These are phyloP conservation scores for Fusarium tuaranense DNA, from an alignment of 2,329 filamentous ascomycete species.

Conservation along the genomic window DNA sequence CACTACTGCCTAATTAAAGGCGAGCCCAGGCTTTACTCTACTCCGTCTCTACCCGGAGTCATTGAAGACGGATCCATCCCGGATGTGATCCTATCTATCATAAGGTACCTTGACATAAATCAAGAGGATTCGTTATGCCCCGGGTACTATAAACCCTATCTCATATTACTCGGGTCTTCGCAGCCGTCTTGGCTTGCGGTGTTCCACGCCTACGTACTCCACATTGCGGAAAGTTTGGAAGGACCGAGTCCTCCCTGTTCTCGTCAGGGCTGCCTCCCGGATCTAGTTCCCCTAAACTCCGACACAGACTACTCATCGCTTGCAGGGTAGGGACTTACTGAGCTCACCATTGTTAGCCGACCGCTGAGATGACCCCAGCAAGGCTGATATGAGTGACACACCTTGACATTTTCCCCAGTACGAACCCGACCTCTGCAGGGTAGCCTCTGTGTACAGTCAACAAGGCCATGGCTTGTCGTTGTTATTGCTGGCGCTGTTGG, in stretches of 20 bases:
- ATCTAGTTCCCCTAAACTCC: slow-evolving; percentile 40
- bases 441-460: slow-evolving; percentile 64
- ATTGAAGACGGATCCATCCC: too few relatives aligned
- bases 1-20: slow-evolving; percentile 31
- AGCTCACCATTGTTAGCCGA: slow-evolving; percentile 66
- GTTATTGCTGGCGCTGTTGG: slow-evolving; percentile 61
- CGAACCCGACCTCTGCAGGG: not conserved
- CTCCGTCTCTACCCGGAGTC: too few relatives aligned
- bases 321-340: slow-evolving; percentile 63
- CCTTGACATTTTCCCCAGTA: not conserved
- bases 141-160: slow-evolving; percentile 72
- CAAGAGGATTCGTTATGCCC: slow-evolving; percentile 67
- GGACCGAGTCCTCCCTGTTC: slow-evolving; percentile 62
- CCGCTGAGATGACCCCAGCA: slow-evolving; percentile 66
- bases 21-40: not conserved
- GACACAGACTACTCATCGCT: slow-evolving; percentile 64
- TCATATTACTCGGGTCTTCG: slow-evolving; percentile 3
- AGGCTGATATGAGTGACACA: slow-evolving; percentile 11
- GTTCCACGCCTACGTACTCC: slow-evolving; percentile 61
- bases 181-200: slow-evolving; percentile 53
- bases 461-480: slow-evolving; percentile 61
- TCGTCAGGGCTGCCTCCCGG: slow-evolving; percentile 36
- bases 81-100: slow-evolving; percentile 27
- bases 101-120: slow-evolving; percentile 70
- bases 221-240: slow-evolving; percentile 59